Evolutionary conservation across 192 early-diverging fungal species (phyloP).

Genomic region (Mycoemilia scoparia): DNA sequence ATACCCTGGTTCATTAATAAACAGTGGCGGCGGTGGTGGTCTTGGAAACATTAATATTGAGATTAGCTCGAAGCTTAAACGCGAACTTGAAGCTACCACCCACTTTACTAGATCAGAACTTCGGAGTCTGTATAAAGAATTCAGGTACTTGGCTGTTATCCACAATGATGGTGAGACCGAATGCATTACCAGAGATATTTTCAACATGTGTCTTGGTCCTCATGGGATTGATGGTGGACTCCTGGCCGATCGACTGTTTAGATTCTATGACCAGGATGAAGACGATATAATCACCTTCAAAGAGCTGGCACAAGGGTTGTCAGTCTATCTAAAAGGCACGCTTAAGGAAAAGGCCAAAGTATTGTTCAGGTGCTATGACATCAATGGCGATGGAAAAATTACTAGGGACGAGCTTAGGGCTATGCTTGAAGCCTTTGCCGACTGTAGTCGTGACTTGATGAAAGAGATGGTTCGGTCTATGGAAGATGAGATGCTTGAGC

Average conservation of each 20-base stretch:
- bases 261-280: conserved; percentile 72
- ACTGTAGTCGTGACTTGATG: conserved; percentile 76
- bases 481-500: conserved; percentile 66
- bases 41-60: conserved; percentile 1
- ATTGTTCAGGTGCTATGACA: conserved; percentile 82
- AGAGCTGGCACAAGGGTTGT: conserved; percentile 69
- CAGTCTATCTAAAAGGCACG: conserved; percentile 67
- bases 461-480: conserved; percentile 72
- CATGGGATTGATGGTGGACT: conserved; percentile 68
- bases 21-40: too few species aligned
- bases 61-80: conserved; percentile 2
- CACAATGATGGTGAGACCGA: conserved; percentile 29
- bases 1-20: conserved; percentile 47
- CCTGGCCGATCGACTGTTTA: conserved; percentile 71
- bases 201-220: conserved; percentile 72
- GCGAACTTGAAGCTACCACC: conserved; percentile 6
- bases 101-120: conserved; percentile 63
- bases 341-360: conserved; percentile 64
- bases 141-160: conserved; percentile 52
- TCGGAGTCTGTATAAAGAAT: conserved; percentile 72
- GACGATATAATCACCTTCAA: conserved; percentile 60
- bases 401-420: conserved; percentile 63
- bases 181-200: conserved; percentile 61
- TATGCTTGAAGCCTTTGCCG: conserved; percentile 88
- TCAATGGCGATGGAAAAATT: conserved; percentile 71